A percentile compares a stretch with the other conserved stretches of the same genome.
phyloP scores from a whole-genome alignment of 352 stramenopile species.

The Pythium sukuiense region DNA sequence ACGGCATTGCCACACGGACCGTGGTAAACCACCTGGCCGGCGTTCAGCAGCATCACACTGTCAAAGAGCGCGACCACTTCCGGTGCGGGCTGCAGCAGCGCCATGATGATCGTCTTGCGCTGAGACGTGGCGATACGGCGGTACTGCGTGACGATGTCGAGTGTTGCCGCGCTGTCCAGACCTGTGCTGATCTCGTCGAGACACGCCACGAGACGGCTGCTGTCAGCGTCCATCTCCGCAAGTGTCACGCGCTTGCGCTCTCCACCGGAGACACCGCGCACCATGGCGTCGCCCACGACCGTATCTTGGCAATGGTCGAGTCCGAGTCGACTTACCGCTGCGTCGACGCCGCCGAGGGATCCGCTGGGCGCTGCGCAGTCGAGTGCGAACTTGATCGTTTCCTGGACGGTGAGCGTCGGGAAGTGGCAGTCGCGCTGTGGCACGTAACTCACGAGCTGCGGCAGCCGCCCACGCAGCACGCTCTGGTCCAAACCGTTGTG shows the following conservation, averaged over 20 bases:
- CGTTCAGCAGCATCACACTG: conserved; percentile 89
- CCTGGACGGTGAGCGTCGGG: conserved; percentile 44
- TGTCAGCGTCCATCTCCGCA: conserved; percentile 73
- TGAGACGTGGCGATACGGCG: conserved; percentile 21
- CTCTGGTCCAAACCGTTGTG: conserved; percentile 40
- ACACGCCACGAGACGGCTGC: neutral
- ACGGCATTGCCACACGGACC: conserved; percentile 49
- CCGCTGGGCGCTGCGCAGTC: conserved; percentile 39
- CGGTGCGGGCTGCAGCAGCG: conserved; percentile 89
- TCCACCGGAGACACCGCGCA: conserved; percentile 67
- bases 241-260: conserved; percentile 80
- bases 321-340: conserved; percentile 29
- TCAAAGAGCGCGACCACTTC: conserved; percentile 93
- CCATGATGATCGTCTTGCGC: conserved; percentile 64
- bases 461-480: conserved; percentile 33
- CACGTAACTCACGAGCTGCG: conserved; percentile 53
- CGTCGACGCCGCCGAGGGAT: conserved; percentile 32
- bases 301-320: conserved; percentile 65
- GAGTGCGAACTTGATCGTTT: conserved; percentile 59
- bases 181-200: conserved; percentile 69
- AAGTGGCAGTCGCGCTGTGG: conserved; percentile 51
- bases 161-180: conserved; percentile 48
- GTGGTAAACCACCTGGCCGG: conserved; percentile 90
- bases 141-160: conserved; percentile 16
- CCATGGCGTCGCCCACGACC: conserved; percentile 60